phyloP scores from a whole-genome alignment of 257 asterid genomes.

The Lycium barbarum region DNA sequence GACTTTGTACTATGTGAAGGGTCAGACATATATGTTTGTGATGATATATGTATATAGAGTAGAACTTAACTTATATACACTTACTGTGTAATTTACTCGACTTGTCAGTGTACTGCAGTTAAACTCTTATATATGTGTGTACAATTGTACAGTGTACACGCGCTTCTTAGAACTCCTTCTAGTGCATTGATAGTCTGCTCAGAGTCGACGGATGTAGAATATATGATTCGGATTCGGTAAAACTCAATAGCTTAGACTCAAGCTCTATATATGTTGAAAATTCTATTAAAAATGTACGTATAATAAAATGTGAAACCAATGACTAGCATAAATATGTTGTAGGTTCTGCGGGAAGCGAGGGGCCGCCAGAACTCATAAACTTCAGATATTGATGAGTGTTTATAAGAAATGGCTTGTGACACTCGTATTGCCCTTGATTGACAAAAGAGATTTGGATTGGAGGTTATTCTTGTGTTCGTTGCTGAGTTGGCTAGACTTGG shows the following conservation, averaged over 20 bases:
- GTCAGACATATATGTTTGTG: conserved; percentile 42
- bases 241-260: not conserved
- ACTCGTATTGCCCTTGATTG: too few relatives aligned
- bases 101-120: not conserved
- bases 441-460: too few relatives aligned
- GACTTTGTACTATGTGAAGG: conserved; percentile 33
- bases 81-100: not conserved
- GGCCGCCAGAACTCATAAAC: not conserved
- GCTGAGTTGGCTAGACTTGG: not conserved
- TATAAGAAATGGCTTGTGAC: too few relatives aligned
- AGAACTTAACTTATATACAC: not conserved
- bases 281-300: too few relatives aligned
- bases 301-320: not conserved
- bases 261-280: not conserved
- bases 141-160: too few relatives aligned
- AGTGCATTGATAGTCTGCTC: too few relatives aligned
- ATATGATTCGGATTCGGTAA: not conserved
- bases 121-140: not conserved
- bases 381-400: not conserved
- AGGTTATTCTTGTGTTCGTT: not conserved
- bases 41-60: too few relatives aligned
- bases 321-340: not conserved
- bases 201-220: too few relatives aligned
- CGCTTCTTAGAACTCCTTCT: too few relatives aligned
- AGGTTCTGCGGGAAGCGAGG: not conserved